Evolutionary conservation across 2,329 filamentous ascomycete species (phyloP).

Genomic region (Coleophoma cylindrospora): DNA sequence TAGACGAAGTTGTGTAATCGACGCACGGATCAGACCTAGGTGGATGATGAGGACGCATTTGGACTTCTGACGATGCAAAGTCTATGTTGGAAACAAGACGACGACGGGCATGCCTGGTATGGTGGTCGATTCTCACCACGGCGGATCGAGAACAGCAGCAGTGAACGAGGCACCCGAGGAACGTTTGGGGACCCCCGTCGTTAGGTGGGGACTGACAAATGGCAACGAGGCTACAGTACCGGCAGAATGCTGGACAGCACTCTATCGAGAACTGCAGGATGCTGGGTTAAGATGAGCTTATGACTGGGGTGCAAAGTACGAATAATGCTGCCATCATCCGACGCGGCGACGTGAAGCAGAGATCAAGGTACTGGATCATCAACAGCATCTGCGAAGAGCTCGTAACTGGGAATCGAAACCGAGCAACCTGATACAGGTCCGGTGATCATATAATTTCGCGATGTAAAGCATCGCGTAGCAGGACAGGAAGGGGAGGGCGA

Average conservation of each 20-base stretch:
- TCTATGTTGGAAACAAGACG: not conserved
- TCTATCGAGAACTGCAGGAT: constrained; percentile 22
- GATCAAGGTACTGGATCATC: constrained; percentile 15
- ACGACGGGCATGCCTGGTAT: not conserved
- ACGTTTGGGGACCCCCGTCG: constrained; percentile 13
- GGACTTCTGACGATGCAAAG: not conserved
- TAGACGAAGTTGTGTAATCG: constrained; percentile 14
- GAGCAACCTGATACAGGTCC: too few relatives aligned
- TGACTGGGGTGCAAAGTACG: constrained; percentile 17
- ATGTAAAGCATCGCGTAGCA: too few relatives aligned
- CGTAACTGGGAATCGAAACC: too few relatives aligned
- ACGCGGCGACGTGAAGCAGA: constrained; percentile 11
- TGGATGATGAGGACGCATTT: constrained; percentile 11
- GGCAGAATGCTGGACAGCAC: constrained; percentile 14
- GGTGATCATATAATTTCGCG: too few relatives aligned
- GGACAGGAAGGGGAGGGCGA: constrained; percentile 11
- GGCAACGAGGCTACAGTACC: constrained; percentile 15
- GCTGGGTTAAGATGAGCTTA: constrained; percentile 23
- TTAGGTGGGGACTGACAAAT: constrained; percentile 22
- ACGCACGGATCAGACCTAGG: constrained; percentile 12
- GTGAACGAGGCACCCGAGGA: constrained; percentile 3
- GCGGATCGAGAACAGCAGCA: not conserved
- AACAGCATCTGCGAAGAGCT: constrained; percentile 3
- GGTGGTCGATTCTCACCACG: not conserved
- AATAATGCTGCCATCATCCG: constrained; percentile 26